Percentiles rank a stretch among this genome's conserved stretches.
These are phyloP conservation scores for Saccharomyces hybrid DNA, from an alignment of 1,139 yeast genomes.

Conservation along the genomic window DNA sequence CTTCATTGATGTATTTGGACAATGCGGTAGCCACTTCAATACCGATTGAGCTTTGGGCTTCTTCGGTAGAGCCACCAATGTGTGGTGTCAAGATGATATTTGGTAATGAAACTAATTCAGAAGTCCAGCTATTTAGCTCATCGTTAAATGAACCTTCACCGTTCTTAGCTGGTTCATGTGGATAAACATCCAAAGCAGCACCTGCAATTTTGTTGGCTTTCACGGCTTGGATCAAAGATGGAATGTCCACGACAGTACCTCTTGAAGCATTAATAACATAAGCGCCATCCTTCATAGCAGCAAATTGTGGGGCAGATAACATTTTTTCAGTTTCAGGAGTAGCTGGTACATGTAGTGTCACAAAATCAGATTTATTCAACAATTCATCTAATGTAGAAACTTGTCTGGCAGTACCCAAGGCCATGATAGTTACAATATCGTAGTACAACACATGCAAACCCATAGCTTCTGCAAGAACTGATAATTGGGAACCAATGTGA, in stretches of 20 bases:
- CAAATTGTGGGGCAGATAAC: conserved; percentile 84
- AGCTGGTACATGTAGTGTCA: conserved; percentile 91
- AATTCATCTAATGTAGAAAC: conserved; percentile 78
- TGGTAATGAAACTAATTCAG: conserved; percentile 73
- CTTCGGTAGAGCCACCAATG: conserved; percentile 98
- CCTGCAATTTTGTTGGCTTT: conserved; percentile 93
- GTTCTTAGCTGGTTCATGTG: conserved; percentile 95
- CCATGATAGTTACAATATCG: conserved; percentile 88
- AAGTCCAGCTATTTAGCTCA: conserved; percentile 72
- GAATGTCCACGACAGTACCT: conserved; percentile 95
- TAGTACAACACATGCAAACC: conserved; percentile 96
- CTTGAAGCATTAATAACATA: conserved; percentile 93
- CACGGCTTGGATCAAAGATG: conserved; percentile 86
- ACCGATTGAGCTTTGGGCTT: conserved; percentile 97
- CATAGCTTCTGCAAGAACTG: conserved; percentile 94
- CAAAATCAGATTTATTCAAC: conserved; percentile 74
- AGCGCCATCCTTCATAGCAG: conserved; percentile 94
- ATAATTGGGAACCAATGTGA: conserved; percentile 94
- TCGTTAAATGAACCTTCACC: conserved; percentile 74
- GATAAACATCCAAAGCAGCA: conserved; percentile 94
- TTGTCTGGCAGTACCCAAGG: conserved; percentile 95
- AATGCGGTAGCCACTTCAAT: conserved; percentile 84
- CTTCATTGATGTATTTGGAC: conserved; percentile 90
- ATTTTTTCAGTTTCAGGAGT: conserved; percentile 85
- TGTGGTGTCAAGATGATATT: conserved; percentile 94